Conservation (phyloP, 495 filamentous ascomycete genomes). For the Daldinia decipiens region DNA sequence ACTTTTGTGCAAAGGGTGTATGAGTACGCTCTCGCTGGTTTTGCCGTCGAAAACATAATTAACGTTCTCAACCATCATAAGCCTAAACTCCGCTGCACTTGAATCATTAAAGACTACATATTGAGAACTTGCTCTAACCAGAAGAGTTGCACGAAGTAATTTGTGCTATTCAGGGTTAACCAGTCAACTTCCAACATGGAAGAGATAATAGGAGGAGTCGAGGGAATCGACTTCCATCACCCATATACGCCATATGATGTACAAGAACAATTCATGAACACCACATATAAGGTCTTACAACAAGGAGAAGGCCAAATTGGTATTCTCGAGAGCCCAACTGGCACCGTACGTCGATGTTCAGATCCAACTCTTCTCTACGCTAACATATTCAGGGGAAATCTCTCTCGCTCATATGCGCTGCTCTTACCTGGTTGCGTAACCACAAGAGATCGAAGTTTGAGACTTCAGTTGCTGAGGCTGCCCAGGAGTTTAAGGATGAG, state of each 20-base stretch:
- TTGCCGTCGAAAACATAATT: slow-evolving; percentile 4
- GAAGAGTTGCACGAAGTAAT: background rate
- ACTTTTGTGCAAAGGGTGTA: background rate
- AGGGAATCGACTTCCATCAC: slow-evolving; percentile 78
- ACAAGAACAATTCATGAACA: slow-evolving; percentile 88
- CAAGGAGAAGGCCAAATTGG: slow-evolving; percentile 79
- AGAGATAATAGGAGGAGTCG: slow-evolving; percentile 33
- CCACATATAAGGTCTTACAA: slow-evolving; percentile 84
- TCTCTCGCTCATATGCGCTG: slow-evolving; percentile 89
- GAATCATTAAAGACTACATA: background rate
- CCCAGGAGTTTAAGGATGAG: slow-evolving; percentile 70
- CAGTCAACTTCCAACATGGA: slow-evolving; percentile 36
- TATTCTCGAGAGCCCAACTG: slow-evolving; percentile 95
- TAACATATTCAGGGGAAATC: slow-evolving; percentile 81
- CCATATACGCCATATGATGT: slow-evolving; percentile 92
- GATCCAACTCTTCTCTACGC: background rate
- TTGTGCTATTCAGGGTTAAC: background rate
- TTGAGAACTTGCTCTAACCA: background rate
- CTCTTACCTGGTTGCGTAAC: slow-evolving; percentile 92
- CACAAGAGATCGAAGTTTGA: slow-evolving; percentile 77
- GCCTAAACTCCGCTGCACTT: background rate
- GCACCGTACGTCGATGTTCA: slow-evolving; percentile 59
- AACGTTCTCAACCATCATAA: background rate
- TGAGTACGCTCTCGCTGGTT: background rate
- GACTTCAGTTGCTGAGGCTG: slow-evolving; percentile 48